Evolutionary conservation across 768 basidiomycete species (phyloP).

Genomic region (Suillus sp.): DNA sequence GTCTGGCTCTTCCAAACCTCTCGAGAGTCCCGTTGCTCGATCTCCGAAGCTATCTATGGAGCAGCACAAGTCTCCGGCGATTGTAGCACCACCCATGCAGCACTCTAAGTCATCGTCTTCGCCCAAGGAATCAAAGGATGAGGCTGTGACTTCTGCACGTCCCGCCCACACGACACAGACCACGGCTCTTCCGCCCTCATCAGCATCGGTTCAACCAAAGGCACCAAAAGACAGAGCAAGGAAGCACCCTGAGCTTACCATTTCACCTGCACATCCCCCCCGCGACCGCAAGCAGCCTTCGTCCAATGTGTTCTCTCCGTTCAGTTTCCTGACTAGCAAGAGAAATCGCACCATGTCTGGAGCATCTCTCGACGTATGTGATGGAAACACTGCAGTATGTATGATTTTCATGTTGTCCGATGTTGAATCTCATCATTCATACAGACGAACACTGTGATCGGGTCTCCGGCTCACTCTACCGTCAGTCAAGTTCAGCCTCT

Average conservation of each 20-base stretch:
- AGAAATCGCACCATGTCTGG: slow-evolving; percentile 69
- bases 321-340: slow-evolving; percentile 60
- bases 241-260: slow-evolving; percentile 21
- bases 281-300: slow-evolving; percentile 43
- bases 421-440: slow-evolving; percentile 9
- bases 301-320: slow-evolving; percentile 59
- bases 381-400: slow-evolving; percentile 74
- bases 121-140: slow-evolving; percentile 23
- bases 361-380: slow-evolving; percentile 75
- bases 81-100: slow-evolving; percentile 5
- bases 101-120: slow-evolving; percentile 19
- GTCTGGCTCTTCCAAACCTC: slow-evolving; percentile 33
- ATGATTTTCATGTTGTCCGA: slow-evolving; percentile 14
- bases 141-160: background rate
- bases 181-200: slow-evolving; percentile 6
- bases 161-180: background rate
- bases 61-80: slow-evolving; percentile 17
- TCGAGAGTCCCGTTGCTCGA: slow-evolving; percentile 27
- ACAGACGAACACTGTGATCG: slow-evolving; percentile 71
- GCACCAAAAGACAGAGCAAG: slow-evolving; percentile 20
- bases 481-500: slow-evolving; percentile 57
- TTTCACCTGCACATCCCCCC: slow-evolving; percentile 35
- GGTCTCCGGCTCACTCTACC: slow-evolving; percentile 73
- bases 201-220: slow-evolving; percentile 14
- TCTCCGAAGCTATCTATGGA: slow-evolving; percentile 25